Conservation (phyloP, 2,329 filamentous ascomycete species). For the Cercospora canescens region DNA sequence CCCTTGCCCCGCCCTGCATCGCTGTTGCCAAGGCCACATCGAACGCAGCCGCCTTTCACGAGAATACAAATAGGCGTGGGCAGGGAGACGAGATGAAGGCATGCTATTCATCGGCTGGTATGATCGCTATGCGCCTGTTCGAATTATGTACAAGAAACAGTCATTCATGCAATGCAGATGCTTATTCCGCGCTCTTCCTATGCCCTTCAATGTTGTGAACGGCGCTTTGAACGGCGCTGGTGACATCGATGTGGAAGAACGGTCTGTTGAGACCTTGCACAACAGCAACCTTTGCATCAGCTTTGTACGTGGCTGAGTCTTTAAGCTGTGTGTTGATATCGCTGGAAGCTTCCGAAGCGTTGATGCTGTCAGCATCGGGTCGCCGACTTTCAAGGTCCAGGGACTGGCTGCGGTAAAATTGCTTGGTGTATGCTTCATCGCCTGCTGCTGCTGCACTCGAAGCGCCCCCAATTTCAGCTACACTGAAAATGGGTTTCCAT, state of each 20-base stretch:
- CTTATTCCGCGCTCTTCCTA: background rate
- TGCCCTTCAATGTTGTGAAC: conserved; percentile 62
- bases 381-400: conserved; percentile 35
- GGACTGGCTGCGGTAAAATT: conserved; percentile 34
- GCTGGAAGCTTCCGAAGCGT: conserved; percentile 28
- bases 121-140: background rate
- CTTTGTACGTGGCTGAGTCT: conserved; percentile 44
- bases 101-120: background rate
- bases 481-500: conserved; percentile 95
- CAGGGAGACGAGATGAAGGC: background rate
- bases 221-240: conserved; percentile 83
- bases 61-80: background rate
- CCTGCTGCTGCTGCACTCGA: conserved; percentile 69
- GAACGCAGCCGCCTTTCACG: background rate
- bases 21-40: background rate
- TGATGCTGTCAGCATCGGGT: conserved; percentile 25
- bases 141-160: background rate
- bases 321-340: conserved; percentile 47
- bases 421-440: conserved; percentile 62
- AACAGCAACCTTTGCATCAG: conserved; percentile 54
- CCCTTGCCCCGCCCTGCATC: background rate
- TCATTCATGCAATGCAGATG: background rate
- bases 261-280: conserved; percentile 87
- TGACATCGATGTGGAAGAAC: conserved; percentile 91
- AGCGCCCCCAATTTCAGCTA: conserved; percentile 78